Conservation (phyloP, 2,329 filamentous ascomycete species). For the Pyrenophora seminiperda region DNA sequence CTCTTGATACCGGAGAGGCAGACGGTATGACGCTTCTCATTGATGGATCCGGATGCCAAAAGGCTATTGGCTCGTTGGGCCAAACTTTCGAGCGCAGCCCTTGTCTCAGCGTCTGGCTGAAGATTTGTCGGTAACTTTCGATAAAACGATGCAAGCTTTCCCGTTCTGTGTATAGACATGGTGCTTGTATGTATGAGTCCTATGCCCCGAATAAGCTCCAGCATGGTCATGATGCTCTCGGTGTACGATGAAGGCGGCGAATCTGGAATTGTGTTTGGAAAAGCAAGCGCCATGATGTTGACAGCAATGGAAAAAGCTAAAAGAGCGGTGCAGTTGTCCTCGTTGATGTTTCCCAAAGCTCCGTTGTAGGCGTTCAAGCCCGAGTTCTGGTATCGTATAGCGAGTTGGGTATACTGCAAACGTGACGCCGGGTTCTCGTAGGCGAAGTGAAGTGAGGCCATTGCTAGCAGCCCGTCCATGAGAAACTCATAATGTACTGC, state of each 20-base stretch:
- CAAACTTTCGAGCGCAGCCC: neutral
- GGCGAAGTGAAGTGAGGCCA: conserved; percentile 16
- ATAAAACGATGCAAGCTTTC: neutral
- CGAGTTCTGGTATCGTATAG: conserved; percentile 5
- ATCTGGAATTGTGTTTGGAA: conserved; percentile 2
- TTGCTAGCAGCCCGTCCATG: conserved; percentile 15
- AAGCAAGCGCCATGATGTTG: conserved; percentile 6
- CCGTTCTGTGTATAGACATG: neutral
- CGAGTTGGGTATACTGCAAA: conserved; percentile 10
- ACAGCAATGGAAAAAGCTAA: conserved; percentile 12
- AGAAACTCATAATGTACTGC: conserved; percentile 11
- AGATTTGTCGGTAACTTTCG: neutral
- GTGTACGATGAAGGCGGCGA: neutral
- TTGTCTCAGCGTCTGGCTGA: neutral
- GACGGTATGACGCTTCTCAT: neutral
- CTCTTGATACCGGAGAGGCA: neutral
- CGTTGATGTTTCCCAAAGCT: conserved; percentile 3
- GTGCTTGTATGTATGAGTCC: neutral
- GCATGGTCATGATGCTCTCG: neutral
- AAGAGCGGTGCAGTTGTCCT: conserved; percentile 7
- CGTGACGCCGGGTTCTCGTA: conserved; percentile 5
- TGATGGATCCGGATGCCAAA: neutral
- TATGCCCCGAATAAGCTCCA: neutral
- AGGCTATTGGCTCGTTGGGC: neutral
- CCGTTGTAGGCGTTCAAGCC: conserved; percentile 8